phyloP scores from a whole-genome alignment of 192 early-diverging fungal species.

The Podila minutissima region DNA sequence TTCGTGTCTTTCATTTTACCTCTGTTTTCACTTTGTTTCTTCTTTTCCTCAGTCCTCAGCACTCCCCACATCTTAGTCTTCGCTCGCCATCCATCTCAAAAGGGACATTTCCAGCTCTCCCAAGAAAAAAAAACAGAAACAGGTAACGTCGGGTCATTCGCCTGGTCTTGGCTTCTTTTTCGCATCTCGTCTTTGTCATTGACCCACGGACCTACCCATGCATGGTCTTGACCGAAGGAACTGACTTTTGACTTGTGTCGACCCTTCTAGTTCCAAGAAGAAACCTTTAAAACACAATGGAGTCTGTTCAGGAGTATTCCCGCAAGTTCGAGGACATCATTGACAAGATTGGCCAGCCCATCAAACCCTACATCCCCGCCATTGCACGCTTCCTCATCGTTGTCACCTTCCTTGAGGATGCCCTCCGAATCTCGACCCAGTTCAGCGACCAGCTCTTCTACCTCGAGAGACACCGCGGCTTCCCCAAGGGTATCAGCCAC shows the following conservation, averaged over 20 bases:
- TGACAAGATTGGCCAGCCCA: constrained; percentile 76
- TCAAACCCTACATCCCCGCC: constrained; percentile 92
- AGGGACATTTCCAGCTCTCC: neutral
- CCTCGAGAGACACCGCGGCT: constrained; percentile 81
- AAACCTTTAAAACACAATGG: constrained; percentile 34
- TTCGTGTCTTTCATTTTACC: neutral
- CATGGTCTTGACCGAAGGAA: neutral
- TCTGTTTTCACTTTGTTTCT: neutral
- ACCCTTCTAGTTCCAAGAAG: neutral
- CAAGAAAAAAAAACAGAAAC: neutral
- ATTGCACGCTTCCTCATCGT: constrained; percentile 95
- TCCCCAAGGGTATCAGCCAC: constrained; percentile 84
- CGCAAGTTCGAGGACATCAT: constrained; percentile 79
- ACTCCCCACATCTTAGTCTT: neutral
- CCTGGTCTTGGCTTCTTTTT: neutral
- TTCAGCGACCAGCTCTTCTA: constrained; percentile 92
- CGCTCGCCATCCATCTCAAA: neutral
- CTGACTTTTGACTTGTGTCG: neutral
- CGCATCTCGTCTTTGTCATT: no score
- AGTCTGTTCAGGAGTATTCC: constrained; percentile 58
- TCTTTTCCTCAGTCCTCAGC: neutral
- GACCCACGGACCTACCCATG: no score
- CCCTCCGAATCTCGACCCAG: constrained; percentile 87
- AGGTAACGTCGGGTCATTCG: neutral
- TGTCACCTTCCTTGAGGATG: constrained; percentile 95